Conservation (phyloP, 1,284 basidiomycete genomes). For the Microbotryum saponariae region DNA sequence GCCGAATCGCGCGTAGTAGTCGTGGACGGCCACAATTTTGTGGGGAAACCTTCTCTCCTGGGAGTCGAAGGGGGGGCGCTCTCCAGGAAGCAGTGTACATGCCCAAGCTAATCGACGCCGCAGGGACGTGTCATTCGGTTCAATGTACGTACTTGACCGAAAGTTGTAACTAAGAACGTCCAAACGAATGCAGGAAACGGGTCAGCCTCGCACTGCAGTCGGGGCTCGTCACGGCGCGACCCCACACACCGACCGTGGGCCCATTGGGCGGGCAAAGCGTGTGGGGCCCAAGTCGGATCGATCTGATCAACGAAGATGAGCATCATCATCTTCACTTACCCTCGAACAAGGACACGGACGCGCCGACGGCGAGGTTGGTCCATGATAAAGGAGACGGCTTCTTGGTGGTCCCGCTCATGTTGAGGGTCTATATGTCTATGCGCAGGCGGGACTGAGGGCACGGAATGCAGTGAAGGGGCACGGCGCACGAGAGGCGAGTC, state of each 20-base stretch:
- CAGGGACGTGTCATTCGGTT: no score
- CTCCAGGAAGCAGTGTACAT: no score
- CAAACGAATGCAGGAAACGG: not conserved
- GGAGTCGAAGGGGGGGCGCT: no score
- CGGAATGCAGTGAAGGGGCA: no score
- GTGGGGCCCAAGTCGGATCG: not conserved
- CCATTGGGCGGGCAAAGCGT: not conserved
- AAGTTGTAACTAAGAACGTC: not conserved
- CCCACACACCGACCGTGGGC: not conserved
- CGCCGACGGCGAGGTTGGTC: slow-evolving; percentile 21
- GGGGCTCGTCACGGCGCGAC: no score
- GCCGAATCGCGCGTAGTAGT: no score
- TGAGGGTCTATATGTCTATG: not conserved
- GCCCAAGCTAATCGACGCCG: no score
- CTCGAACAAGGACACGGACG: slow-evolving; percentile 22
- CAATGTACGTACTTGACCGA: not conserved
- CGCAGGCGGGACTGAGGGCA: no score
- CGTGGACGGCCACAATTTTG: no score
- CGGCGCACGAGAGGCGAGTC: not conserved
- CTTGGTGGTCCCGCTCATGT: not conserved
- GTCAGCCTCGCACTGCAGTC: no score
- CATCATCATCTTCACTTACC: no score
- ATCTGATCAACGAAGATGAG: not conserved
- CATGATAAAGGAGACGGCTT: not conserved
- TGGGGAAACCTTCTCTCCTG: no score